Base-by-base conservation (phyloP, 805 yeast genomes). In the Schizosaccharomyces octosporus region DNA sequence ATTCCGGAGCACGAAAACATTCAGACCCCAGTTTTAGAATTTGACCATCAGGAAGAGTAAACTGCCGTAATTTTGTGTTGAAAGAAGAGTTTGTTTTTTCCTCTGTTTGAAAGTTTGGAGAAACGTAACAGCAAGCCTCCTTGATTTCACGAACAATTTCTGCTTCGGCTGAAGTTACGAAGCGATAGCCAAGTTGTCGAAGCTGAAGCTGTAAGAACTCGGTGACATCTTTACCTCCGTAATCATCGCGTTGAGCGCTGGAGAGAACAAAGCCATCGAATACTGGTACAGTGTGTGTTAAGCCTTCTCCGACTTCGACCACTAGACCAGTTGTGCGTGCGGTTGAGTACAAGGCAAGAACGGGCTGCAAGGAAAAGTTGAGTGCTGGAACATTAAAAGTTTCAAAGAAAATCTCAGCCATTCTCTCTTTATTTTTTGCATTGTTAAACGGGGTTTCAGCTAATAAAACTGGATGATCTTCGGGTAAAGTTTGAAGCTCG, bases 231-330 rank as follows among this genome's bases (percentile, higher is more conserved):
- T 93, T 70, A 0, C 97, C 97, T 0, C 93, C 96, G 31, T 87
- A 69, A 68, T 88, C 93, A 64, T 84, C 75, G 62, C 96, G 72
- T 69, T 79, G 79, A 29, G 86, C 80, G 2, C 89, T 81, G 1
- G 82, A 76, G 0, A 89, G 82, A 17, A 89, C 69, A 70, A 87
- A 89, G 4, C 97, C 97, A 63, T 87, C 88, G 71, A 81, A 90
- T 0, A 90, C 87, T 0, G 97, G 96, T 1, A 87, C 95, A 7
- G 85, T 77, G 67, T 85, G 89, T 48, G 85, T 79, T 31, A 87
- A 95, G 4, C 97, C 97, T 70, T 89, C 97, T 4, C 97, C 97
- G n/a, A 84, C 79, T 68, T 89, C 96, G 13, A 90, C 68, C 2
- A 87, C 95, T 48, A 87, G 79, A 1, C 97, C 97, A 0, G 95